Evolutionary conservation across 2,329 filamentous ascomycete genomes (phyloP).

Genomic region (Penicillium sp.): DNA sequence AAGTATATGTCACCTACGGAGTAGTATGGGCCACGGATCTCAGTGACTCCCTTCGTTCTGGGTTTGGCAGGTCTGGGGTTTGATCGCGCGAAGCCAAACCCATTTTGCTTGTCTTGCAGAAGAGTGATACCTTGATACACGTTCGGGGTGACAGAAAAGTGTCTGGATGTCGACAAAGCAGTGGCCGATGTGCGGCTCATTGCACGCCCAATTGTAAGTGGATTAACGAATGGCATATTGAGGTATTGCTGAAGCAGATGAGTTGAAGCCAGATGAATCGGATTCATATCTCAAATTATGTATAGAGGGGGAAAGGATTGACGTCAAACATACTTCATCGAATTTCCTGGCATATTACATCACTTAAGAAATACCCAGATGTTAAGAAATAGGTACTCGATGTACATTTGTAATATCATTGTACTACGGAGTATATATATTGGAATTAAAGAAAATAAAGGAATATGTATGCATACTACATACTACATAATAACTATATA

Average conservation of each 20-base stretch:
- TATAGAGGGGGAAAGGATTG: neutral
- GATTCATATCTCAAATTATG: too few species aligned
- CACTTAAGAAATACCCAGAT: neutral
- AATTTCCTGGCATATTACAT: neutral
- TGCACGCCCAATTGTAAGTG: constrained; percentile 1
- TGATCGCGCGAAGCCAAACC: constrained; percentile 52
- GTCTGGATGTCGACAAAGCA: constrained; percentile 7
- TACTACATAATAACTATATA: too few species aligned
- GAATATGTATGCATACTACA: too few species aligned
- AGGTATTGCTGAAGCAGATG: neutral
- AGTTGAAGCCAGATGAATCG: too few species aligned
- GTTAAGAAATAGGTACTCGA: too few species aligned
- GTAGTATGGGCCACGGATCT: constrained; percentile 57
- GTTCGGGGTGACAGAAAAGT: constrained; percentile 19
- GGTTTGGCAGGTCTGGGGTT: constrained; percentile 52
- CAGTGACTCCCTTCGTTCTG: constrained; percentile 50
- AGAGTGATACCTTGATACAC: constrained; percentile 30
- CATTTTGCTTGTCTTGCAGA: constrained; percentile 50
- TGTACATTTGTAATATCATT: too few species aligned
- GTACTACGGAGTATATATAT: too few species aligned
- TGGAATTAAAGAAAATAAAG: too few species aligned
- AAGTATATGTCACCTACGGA: constrained; percentile 33
- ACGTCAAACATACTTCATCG: constrained; percentile 24
- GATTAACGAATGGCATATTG: constrained; percentile 12
- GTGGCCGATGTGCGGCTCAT: constrained; percentile 6